Conservation (phyloP, 306 rosid species). For the Oemleria cerasiformis region DNA sequence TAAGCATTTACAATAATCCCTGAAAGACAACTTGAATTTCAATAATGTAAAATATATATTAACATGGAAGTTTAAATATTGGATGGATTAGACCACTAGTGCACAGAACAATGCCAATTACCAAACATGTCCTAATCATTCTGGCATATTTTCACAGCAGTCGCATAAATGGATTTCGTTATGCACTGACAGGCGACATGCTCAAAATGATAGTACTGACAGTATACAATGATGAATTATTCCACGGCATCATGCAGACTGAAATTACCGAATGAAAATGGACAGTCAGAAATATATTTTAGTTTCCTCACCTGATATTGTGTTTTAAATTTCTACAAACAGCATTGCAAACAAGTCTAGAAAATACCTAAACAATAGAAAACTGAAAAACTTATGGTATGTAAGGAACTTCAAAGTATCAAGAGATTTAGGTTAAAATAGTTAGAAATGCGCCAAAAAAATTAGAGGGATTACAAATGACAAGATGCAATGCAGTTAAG, state of each 20-base stretch:
- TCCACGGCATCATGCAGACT: background rate
- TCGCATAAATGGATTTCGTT: background rate
- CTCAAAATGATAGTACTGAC: background rate
- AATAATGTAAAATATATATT: background rate
- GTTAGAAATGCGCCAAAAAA: no score
- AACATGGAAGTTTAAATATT: background rate
- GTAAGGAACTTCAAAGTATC: background rate
- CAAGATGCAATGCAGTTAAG: no score
- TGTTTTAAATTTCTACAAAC: slow-evolving; percentile 7
- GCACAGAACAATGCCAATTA: background rate
- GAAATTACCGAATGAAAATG: background rate
- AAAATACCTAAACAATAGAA: background rate
- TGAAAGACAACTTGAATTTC: background rate
- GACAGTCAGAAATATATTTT: no score
- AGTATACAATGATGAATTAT: background rate
- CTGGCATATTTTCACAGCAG: background rate
- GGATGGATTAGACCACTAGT: background rate
- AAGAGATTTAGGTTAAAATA: no score
- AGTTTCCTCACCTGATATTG: background rate
- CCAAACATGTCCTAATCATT: slow-evolving; percentile 8
- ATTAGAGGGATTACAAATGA: no score
- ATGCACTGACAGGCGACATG: background rate
- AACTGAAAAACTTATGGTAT: background rate
- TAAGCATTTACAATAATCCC: background rate
- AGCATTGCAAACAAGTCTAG: background rate